Base-by-base conservation (phyloP, 495 filamentous ascomycete species). In the Sphaerosporella brunnea region DNA sequence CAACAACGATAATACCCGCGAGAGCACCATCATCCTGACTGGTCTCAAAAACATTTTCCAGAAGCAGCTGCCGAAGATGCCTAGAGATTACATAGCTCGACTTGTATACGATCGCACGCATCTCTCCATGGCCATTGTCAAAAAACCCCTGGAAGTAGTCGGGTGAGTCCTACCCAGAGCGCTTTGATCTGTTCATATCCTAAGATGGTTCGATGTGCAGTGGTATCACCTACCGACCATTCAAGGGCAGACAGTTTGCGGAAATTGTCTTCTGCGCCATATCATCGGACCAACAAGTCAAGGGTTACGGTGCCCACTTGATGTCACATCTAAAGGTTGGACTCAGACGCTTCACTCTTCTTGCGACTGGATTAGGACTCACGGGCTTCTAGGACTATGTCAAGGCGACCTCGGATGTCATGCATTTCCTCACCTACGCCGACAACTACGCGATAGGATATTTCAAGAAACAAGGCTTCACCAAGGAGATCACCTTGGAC, bases 251-350 rank as follows among this genome's bases (percentile, higher is more conserved):
- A 43, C 76, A 84, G 55, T 97, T 97, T 58, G 90, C 90, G 37
- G 90, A 97, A 64, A 97, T 97, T 47, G 92, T 97, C 35, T 97
- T 97, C 59, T 97, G 88, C 62, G 90, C 90, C 50, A 94, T 97
- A 52, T 93, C 83, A 18, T 93, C 85, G 2, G 92, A 95, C 59
- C 90, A 97, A 61, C 90, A 97, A 66, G 90, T 97, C 45, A 96
- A 95, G 63, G 90, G 90, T 41, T 97, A 97, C 54, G 92, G 90
- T 53, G 90, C 90, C 10, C 90, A 96, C 67, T 70, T 96, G 11
- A 97, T 97, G 90, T 86, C 81, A 1, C 90, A 97, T 63, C 68
- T 97, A 16, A 97, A 97, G 58, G 58, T 61, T 51, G 11, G 24
- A 7, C 7, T 36, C 7, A 13, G 5, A 52, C 23, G 19, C 40